Evolutionary conservation across 1,284 basidiomycete species (phyloP).

Genomic region (Athelia psychrophila): DNA sequence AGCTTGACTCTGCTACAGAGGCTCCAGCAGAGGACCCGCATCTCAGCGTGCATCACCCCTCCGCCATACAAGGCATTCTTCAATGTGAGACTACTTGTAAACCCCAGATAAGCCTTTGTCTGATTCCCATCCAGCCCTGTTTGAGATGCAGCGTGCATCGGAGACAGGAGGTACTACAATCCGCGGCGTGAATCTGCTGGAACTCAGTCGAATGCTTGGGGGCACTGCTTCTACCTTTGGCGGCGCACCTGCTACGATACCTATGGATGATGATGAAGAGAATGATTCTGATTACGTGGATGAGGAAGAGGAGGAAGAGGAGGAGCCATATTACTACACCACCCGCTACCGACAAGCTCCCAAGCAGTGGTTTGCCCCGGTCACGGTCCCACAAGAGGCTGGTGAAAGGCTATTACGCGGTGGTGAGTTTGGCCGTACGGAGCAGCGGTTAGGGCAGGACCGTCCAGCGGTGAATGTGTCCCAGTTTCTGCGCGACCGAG

Average conservation of each 20-base stretch:
- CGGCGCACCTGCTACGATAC: background rate
- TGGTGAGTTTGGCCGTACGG: slow-evolving; percentile 84
- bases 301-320: slow-evolving; percentile 35
- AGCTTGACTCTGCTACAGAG: slow-evolving; percentile 22
- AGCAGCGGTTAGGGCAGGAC: slow-evolving; percentile 42
- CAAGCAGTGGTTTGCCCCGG: slow-evolving; percentile 41
- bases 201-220: slow-evolving; percentile 25
- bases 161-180: slow-evolving; percentile 7
- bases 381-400: slow-evolving; percentile 64
- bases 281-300: slow-evolving; percentile 37
- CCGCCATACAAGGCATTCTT: slow-evolving; percentile 27
- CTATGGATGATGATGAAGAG: slow-evolving; percentile 30
- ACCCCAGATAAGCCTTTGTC: background rate
- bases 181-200: slow-evolving; percentile 25
- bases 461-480: slow-evolving; percentile 41
- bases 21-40: slow-evolving; percentile 20
- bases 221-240: background rate
- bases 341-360: background rate
- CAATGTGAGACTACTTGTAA: slow-evolving; percentile 26
- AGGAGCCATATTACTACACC: slow-evolving; percentile 17
- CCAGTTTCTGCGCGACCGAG: slow-evolving; percentile 42
- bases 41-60: slow-evolving; percentile 10
- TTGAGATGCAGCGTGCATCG: slow-evolving; percentile 33
- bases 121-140: slow-evolving; percentile 31
- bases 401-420: slow-evolving; percentile 72